Evolutionary conservation across 73 alveolate species (phyloP).

Genomic region (Blepharisma japonicum): DNA sequence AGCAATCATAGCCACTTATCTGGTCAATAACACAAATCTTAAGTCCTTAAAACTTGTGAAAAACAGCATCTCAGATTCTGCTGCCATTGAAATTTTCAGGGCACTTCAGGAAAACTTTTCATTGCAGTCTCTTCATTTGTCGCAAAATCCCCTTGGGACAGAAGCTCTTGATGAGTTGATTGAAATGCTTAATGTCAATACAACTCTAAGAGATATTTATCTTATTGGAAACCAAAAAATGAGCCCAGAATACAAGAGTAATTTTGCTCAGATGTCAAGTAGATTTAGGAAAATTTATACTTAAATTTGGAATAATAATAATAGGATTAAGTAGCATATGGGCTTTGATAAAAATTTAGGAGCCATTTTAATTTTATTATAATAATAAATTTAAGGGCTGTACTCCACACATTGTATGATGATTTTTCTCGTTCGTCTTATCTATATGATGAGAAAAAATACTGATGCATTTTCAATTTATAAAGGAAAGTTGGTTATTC

Average conservation of each 20-base stretch:
- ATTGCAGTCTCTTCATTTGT: not conserved
- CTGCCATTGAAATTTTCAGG: conserved; percentile 25
- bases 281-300: conserved; percentile 21
- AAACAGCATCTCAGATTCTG: conserved; percentile 10
- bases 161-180: conserved; percentile 13
- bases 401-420: no score
- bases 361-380: no score
- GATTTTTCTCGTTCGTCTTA: no score
- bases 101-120: conserved; percentile 16
- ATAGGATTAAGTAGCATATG: not conserved
- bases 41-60: not conserved
- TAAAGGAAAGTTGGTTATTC: no score
- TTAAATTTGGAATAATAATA: conserved; percentile 6
- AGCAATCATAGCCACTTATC: conserved; percentile 15
- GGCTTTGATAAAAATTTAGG: no score
- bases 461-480: no score
- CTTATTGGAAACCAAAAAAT: conserved; percentile 22
- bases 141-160: not conserved
- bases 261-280: conserved; percentile 4
- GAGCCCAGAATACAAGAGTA: conserved; percentile 9
- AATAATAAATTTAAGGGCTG: no score
- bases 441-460: no score
- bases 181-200: conserved; percentile 13
- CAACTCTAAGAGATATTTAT: conserved; percentile 8
- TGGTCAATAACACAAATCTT: not conserved